Evolutionary conservation across 257 asterid species (phyloP).

Genomic region (Petrea volubilis): DNA sequence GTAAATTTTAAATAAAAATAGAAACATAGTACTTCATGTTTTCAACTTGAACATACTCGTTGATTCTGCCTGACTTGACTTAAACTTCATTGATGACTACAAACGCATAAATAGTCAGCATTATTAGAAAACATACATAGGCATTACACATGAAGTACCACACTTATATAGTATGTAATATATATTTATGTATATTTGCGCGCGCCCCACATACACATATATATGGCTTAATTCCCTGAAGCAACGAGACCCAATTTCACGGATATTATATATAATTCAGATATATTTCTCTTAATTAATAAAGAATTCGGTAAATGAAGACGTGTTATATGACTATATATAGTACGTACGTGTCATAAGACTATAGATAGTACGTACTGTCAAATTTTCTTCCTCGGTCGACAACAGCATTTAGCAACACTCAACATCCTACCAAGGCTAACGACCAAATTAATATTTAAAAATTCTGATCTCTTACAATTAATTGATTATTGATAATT

Average conservation of each 20-base stretch:
- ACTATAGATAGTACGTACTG: not conserved
- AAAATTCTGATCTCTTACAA: no score
- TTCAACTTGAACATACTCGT: no score
- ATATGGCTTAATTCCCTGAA: not conserved
- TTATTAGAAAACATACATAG: not conserved
- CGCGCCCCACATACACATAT: no score
- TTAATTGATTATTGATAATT: no score
- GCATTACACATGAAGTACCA: no score
- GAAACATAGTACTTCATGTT: no score
- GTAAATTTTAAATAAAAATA: no score
- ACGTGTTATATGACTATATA: not conserved
- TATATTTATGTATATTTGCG: no score
- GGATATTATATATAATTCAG: not conserved
- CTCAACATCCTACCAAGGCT: no score
- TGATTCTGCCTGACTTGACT: not conserved
- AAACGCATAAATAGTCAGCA: not conserved
- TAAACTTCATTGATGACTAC: not conserved
- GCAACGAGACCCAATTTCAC: not conserved
- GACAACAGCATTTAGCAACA: constrained; percentile 1
- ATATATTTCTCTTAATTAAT: no score
- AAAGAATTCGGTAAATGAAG: not conserved
- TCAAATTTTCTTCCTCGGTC: not conserved
- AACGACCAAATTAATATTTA: no score
- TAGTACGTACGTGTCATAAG: not conserved
- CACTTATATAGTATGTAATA: no score